A percentile compares a stretch with the other conserved stretches of the same genome.
These are phyloP conservation scores for Mycosphaerella arachidis DNA, from an alignment of 2,329 filamentous ascomycete species.

Conservation along the genomic window DNA sequence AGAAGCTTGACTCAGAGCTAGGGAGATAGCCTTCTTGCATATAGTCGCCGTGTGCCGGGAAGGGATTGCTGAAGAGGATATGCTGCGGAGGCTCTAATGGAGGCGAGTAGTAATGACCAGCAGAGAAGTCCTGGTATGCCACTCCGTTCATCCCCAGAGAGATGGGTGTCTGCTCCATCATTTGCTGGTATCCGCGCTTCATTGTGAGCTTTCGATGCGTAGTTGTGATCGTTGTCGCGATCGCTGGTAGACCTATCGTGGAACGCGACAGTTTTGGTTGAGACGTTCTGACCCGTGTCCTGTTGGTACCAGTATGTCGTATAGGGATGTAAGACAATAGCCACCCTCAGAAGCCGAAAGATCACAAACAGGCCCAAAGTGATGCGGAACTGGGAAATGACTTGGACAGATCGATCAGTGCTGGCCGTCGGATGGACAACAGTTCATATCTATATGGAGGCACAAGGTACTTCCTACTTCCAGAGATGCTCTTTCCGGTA, in stretches of 20 bases:
- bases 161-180: slow-evolving; percentile 16
- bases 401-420: slow-evolving; percentile 7
- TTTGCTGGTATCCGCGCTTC: slow-evolving; percentile 18
- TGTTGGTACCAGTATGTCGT: slow-evolving; percentile 7
- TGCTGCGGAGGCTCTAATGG: slow-evolving; percentile 16
- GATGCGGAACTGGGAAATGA: slow-evolving; percentile 17
- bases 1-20: slow-evolving; percentile 13
- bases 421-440: slow-evolving; percentile 12
- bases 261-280: slow-evolving; percentile 7
- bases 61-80: slow-evolving; percentile 21
- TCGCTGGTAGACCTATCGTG: not conserved
- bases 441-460: slow-evolving; percentile 21
- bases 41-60: slow-evolving; percentile 15
- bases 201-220: slow-evolving; percentile 9
- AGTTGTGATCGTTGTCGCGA: slow-evolving; percentile 5
- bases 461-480: slow-evolving; percentile 3
- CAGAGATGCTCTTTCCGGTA: slow-evolving; percentile 2
- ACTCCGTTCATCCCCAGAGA: slow-evolving; percentile 15
- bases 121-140: slow-evolving; percentile 20
- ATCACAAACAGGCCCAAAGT: slow-evolving; percentile 10
- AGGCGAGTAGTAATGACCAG: slow-evolving; percentile 16
- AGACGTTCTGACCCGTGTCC: slow-evolving; percentile 4
- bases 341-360: slow-evolving; percentile 2
- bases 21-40: slow-evolving; percentile 18
- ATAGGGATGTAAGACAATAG: slow-evolving; percentile 6